phyloP scores from a whole-genome alignment of 148 eudicot genomes.

The Rhododendron henanense region DNA sequence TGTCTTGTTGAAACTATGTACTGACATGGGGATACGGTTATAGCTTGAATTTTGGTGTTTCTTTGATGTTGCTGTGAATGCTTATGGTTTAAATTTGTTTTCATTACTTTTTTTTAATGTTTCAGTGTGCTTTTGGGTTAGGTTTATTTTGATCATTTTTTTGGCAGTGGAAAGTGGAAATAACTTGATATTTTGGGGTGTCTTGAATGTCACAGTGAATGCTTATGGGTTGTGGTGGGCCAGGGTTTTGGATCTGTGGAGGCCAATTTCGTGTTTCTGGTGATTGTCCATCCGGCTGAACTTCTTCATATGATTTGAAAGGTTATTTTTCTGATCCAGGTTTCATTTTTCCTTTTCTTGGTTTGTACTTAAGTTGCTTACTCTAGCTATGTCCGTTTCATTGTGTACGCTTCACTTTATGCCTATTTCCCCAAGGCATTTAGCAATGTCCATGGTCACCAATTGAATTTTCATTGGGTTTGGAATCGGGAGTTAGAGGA shows the following conservation, averaged over 20 bases:
- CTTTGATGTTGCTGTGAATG: constrained; percentile 2
- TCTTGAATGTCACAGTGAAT: constrained; percentile 35
- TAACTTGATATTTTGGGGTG: not conserved
- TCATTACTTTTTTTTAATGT: not conserved
- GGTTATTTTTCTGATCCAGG: constrained; percentile 21
- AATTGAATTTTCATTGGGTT: not conserved
- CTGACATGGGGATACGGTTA: not conserved
- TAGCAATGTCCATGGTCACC: not conserved
- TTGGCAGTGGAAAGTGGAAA: constrained; percentile 10
- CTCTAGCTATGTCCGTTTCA: not conserved
- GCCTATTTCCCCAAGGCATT: not conserved
- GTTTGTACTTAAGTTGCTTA: constrained; percentile 2
- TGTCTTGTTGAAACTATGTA: not conserved
- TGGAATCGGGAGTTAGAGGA: not conserved
- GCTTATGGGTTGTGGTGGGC: constrained; percentile 47
- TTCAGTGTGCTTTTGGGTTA: not conserved
- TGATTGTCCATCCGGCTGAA: constrained; percentile 42
- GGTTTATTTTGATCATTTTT: not conserved
- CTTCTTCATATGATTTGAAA: constrained; percentile 21
- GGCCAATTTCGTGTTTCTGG: constrained; percentile 33
- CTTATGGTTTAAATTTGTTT: not conserved
- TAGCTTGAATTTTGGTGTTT: constrained; percentile 19
- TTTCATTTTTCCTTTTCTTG: not conserved
- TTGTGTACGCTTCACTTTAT: not conserved
- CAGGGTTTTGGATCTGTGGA: constrained; percentile 28